These are phyloP conservation scores for Amyloporia xantha DNA, from an alignment of 768 basidiomycete species.

Conservation along the genomic window DNA sequence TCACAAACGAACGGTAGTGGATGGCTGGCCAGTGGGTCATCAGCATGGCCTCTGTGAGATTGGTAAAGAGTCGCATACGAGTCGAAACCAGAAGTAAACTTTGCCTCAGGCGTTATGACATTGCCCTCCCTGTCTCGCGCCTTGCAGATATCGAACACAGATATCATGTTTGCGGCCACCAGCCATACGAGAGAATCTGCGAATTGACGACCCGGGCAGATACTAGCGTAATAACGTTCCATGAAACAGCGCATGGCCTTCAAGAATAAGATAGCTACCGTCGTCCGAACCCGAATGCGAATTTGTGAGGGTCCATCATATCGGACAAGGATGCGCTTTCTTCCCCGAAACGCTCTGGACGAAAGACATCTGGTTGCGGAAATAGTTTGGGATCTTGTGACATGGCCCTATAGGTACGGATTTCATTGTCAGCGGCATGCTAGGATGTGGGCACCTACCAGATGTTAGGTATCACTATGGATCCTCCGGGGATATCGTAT, in stretches of 20 bases:
- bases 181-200: constrained; percentile 42
- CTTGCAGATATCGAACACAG: constrained; percentile 38
- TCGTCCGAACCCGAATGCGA: constrained; percentile 55
- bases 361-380: too few relatives aligned
- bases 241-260: neutral
- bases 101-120: constrained; percentile 30
- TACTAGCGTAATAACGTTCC: constrained; percentile 22
- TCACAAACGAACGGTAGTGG: too few relatives aligned
- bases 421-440: too few relatives aligned
- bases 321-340: constrained; percentile 11
- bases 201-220: constrained; percentile 49
- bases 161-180: constrained; percentile 36
- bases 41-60: too few relatives aligned
- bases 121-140: constrained; percentile 35
- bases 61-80: constrained; percentile 28
- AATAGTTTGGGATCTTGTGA: too few relatives aligned
- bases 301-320: constrained; percentile 29
- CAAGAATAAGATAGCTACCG: constrained; percentile 8
- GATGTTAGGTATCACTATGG: too few relatives aligned
- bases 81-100: constrained; percentile 38
- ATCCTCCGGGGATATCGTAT: too few relatives aligned
- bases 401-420: too few relatives aligned
- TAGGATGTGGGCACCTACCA: too few relatives aligned
- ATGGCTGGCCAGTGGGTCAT: too few relatives aligned
- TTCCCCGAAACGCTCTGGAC: neutral